Conservation (phyloP, 345 rosid species). For the Eucalyptus tenuipes region DNA sequence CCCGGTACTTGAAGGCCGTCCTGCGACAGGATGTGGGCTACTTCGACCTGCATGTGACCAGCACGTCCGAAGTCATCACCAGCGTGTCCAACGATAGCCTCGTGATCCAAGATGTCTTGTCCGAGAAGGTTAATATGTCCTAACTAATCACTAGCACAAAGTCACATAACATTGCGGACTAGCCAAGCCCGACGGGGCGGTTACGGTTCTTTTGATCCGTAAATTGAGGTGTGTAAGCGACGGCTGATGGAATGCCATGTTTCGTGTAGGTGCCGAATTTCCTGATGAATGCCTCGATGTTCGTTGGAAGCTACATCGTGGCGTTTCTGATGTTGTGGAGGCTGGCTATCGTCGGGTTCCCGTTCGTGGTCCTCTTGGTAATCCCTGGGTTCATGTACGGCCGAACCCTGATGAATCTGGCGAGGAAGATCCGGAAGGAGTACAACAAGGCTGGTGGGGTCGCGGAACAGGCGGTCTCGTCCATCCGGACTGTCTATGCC, state of each 20-base stretch:
- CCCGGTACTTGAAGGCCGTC: conserved; percentile 70
- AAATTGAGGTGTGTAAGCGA: neutral
- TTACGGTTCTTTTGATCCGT: neutral
- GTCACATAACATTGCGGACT: neutral
- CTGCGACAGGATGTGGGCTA: conserved; percentile 83
- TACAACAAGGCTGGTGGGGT: neutral
- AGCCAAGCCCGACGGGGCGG: neutral
- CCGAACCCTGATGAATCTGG: neutral
- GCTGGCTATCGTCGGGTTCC: conserved; percentile 7
- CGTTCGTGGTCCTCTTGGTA: neutral
- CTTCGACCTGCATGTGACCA: conserved; percentile 82
- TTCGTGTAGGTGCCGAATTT: conserved; percentile 17
- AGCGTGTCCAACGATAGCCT: conserved; percentile 80
- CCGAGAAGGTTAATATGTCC: conserved; percentile 54
- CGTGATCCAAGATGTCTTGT: conserved; percentile 76
- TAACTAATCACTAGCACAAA: neutral
- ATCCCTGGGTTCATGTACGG: conserved; percentile 7
- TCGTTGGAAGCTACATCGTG: neutral
- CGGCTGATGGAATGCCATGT: conserved; percentile 30
- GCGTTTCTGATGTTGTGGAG: conserved; percentile 4
- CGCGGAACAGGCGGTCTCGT: conserved; percentile 8
- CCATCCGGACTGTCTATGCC: conserved; percentile 8
- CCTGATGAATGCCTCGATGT: neutral
- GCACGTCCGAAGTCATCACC: conserved; percentile 68
- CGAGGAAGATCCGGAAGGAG: conserved; percentile 4